Base-by-base conservation (phyloP, 2,329 filamentous ascomycete species). In the Uncinocarpus reesii region DNA sequence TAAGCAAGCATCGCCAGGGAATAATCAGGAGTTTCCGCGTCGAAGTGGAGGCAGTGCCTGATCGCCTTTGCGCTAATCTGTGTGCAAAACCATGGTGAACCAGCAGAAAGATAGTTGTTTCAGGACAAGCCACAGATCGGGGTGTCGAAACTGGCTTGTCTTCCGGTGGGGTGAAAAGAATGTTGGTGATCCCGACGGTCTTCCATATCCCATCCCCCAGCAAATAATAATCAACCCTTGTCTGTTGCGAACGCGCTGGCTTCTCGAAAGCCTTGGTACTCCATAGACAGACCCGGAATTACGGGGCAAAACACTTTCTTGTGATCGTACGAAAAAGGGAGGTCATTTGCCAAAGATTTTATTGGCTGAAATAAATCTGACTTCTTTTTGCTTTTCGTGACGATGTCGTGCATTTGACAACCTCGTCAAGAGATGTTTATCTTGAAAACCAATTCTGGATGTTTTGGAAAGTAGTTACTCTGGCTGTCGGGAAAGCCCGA, bases 11-110 rank as follows among this genome's bases (percentile, higher is more conserved):
- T 49, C 42, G 13, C 8, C 40, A 32, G 18, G 23, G n/a, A 21
- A 32, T 36, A 47, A 34, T 29, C 34, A 54, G 48, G 47, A 48
- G 38, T 50, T 47, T 50, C 49, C 48, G 43, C 46, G 42, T 49
- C 41, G 34, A 41, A 34, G 45, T 36, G 36, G 48, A 50, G 34
- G 35, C 40, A 28, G 42, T 46, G 47, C 48, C 45, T 47, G 51
- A 45, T 49, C 49, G 44, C 28, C 47, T 52, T n/a, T 49, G 46
- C 49, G 29, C 43, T 53, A 47, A 47, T 40, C 36, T 34, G 23
- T 38, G 35, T n/a, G 31, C 38, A 35, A 48, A 42, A 36, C 32
- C 32, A 43, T 42, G 46, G 46, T 48, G 38, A 48, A 48, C 46
- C 46, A 43, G 29, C 21, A 41, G 37, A n/a, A 42, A 34, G 35